Evolutionary conservation across 495 filamentous ascomycete species (phyloP), one percentile per base, ranked within the genome.

Genomic region (Xylaria nigripes): DNA sequence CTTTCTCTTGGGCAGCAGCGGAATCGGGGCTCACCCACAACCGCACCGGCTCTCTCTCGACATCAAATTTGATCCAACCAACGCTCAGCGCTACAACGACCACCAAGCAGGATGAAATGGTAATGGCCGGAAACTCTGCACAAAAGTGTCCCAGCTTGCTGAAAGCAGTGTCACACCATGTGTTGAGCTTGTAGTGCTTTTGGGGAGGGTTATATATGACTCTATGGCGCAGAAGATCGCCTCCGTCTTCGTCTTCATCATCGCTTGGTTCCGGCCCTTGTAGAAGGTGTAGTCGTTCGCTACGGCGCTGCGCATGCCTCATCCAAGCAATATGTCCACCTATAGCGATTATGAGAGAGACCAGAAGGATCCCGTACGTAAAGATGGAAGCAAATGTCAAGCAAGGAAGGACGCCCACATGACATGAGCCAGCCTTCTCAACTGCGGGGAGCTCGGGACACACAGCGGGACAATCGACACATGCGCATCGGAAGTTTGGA

Each of bases 1-100:
- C 75, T 72, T 98, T 98, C 68, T 97, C 94, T 68, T 89, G 77
- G 0, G 93, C 92, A 15, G 94, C 91, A 40, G 82, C 82, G 1
- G 92, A 96, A 12, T 86, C 86, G 10, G 93, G 94, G 60, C 90
- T 91, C 13, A 98, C 94, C 93, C 93, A 98, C 42, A 98, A 69
- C 27, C 87, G 82, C 10, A 93, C 94, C 0, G 93, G 93, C 54
- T 96, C 86, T 18, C 77, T 87, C 65, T 97, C 94, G 51, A 98
- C 76, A 1, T 83, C 75, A 59, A 97, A 97, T 40, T 80, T 81
- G 29, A 90, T 68, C 89, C 90, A 95, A 13, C 93, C 93, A 30
- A 90, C 58, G 61, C 90, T 95, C 54, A 98, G 70, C 3, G 95
- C 56, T 2, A 73, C 72, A 12, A 95, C 87, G 19, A 90, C 67